Evolutionary conservation across 2,329 filamentous ascomycete genomes (phyloP).

Genomic region (Fusarium sp.): DNA sequence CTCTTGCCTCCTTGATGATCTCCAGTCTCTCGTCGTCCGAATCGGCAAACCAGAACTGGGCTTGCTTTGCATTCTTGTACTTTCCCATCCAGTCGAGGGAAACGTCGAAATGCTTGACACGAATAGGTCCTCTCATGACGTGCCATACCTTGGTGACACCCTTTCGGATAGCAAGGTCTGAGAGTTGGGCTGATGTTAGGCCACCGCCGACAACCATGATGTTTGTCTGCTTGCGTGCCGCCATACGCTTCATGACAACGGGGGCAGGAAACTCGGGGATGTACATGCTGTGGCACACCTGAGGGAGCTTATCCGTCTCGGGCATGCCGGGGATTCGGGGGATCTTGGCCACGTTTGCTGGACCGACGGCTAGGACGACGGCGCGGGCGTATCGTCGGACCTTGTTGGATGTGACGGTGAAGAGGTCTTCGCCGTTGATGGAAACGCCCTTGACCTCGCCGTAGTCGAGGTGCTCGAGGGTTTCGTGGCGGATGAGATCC

Average conservation of each 20-base stretch:
- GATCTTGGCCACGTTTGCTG: conserved; percentile 66
- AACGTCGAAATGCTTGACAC: conserved; percentile 79
- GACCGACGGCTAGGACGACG: conserved; percentile 75
- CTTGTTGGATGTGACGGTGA: conserved; percentile 67
- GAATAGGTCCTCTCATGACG: conserved; percentile 66
- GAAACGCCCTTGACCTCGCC: conserved; percentile 56
- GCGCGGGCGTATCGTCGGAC: conserved; percentile 63
- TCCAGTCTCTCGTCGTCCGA: conserved; percentile 71
- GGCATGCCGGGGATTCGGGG: conserved; percentile 51
- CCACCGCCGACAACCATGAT: conserved; percentile 78
- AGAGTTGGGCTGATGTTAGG: conserved; percentile 76
- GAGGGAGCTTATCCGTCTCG: conserved; percentile 42
- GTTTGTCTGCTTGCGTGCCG: conserved; percentile 60
- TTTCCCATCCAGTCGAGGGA: conserved; percentile 82
- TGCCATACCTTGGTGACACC: conserved; percentile 74
- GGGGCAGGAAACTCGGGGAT: conserved; percentile 65
- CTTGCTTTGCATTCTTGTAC: conserved; percentile 78
- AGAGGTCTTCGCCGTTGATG: conserved; percentile 62
- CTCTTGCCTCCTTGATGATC: conserved; percentile 70
- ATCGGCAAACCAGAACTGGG: conserved; percentile 78
- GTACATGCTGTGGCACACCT: conserved; percentile 70
- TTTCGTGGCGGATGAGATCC: conserved; percentile 67
- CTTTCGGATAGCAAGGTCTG: conserved; percentile 68
- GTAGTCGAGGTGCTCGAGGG: conserved; percentile 68
- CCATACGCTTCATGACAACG: conserved; percentile 61